Percentiles rank a stretch among this genome's conserved stretches.
These are phyloP conservation scores for Blumeriella jaapii DNA, from an alignment of 2,329 filamentous ascomycete species.

Conservation along the genomic window DNA sequence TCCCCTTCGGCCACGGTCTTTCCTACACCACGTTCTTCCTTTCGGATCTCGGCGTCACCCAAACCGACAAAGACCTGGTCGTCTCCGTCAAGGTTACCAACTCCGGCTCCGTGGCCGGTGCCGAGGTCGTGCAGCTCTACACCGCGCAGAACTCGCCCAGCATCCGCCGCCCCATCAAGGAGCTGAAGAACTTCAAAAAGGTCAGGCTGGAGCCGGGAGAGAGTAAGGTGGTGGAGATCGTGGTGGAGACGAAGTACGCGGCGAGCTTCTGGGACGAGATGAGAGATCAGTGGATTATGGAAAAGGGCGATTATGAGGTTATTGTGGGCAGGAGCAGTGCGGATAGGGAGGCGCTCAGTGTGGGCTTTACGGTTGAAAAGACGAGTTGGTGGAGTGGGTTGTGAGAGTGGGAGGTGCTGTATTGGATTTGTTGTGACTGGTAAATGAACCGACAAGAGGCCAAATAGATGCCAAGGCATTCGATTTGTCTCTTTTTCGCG, in stretches of 20 bases:
- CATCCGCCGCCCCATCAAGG: conserved; percentile 45
- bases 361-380: conserved; percentile 44
- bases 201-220: conserved; percentile 49
- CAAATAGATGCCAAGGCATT: too few species aligned
- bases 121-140: conserved; percentile 48
- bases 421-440: too few species aligned
- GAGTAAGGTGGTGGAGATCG: conserved; percentile 43
- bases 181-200: conserved; percentile 56
- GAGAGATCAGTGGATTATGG: conserved; percentile 51
- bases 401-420: conserved; percentile 24
- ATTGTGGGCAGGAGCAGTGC: conserved; percentile 47
- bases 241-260: conserved; percentile 50
- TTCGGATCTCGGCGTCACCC: conserved; percentile 37
- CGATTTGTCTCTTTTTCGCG: too few species aligned
- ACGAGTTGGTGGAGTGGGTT: conserved; percentile 59
- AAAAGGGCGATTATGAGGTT: conserved; percentile 54
- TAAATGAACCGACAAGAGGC: too few species aligned
- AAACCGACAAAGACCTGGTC: conserved; percentile 33
- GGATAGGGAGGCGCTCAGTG: conserved; percentile 38
- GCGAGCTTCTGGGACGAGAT: conserved; percentile 62
- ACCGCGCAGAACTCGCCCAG: conserved; percentile 39
- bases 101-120: conserved; percentile 41
- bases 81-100: conserved; percentile 48
- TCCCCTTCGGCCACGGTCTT: conserved; percentile 70
- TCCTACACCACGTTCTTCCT: conserved; percentile 62